Evolutionary conservation across 345 rosid genomes (phyloP), one percentile per base, ranked within the genome.

Genomic region (Cochlearia excelsa): DNA sequence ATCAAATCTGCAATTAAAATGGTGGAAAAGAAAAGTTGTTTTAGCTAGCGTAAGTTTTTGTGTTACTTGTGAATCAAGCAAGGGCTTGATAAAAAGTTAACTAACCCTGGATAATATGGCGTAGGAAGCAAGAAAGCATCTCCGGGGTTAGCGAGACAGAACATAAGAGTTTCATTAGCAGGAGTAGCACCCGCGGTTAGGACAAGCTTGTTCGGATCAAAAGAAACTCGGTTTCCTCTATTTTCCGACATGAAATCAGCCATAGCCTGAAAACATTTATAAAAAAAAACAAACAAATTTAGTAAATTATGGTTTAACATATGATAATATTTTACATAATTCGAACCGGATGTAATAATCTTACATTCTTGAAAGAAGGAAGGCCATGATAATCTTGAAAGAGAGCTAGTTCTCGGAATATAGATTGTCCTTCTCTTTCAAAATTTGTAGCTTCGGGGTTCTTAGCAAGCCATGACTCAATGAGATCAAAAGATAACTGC

Each of bases 31-130:
- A 42, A 8, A 61, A 54, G 30, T 46, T 7, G 46, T 57, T 28
- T n/a, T 42, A 30, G 66, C 51, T 57, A 64, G 66, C 65, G 69
- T 63, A 63, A 63, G 44, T 35, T 70, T 65, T 27, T 4, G 30
- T 30, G 51, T 65, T 49, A 34, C 79, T 71, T 80, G 51, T 47
- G 6, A 34, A 38, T 59, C 29, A 50, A 69, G 62, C 54, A 74
- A 48, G 51, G 1, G 46, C 9, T 63, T 8, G 60, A 62, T 41
- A 26, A 40, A 62, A 48, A 65, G 59, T 48, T 5, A 50, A 73
- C 82, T 57, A 68, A 84, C 95, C 95, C 95, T 61, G 95, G 91
- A 41, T 86, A 86, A 69, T 86, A 86, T 60, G 95, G 95, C 16
- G 86, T 82, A 34, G 95, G 95, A 34, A 87, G 78, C 58, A 87